Evolutionary conservation across 805 yeast species (phyloP).

Genomic region (Barnettozyma vustinii): DNA sequence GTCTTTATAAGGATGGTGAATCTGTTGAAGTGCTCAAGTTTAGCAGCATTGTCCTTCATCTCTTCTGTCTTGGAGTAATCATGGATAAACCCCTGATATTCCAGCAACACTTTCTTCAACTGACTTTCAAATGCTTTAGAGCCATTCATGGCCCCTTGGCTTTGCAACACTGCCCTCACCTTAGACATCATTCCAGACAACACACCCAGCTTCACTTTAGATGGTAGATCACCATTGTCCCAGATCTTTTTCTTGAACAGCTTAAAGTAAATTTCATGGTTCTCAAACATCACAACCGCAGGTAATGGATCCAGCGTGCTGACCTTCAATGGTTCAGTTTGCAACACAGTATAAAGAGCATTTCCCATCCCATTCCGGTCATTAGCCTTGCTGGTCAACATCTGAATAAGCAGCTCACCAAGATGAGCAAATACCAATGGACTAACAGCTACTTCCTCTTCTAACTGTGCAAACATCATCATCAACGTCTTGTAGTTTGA

Average conservation of each 20-base stretch:
- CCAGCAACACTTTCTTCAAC: not conserved
- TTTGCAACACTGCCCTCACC: not conserved
- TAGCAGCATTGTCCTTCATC: not conserved
- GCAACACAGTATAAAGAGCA: not conserved
- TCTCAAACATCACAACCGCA: not conserved
- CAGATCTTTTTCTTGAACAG: constrained; percentile 4
- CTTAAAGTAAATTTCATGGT: not conserved
- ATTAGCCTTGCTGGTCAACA: not conserved
- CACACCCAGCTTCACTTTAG: not conserved
- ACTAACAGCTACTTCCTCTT: not conserved
- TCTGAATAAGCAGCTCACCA: not conserved
- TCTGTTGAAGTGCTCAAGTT: constrained; percentile 15
- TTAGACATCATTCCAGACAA: constrained; percentile 7
- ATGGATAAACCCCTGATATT: constrained; percentile 4
- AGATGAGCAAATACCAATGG: not conserved
- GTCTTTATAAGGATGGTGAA: constrained; percentile 13
- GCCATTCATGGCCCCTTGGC: not conserved
- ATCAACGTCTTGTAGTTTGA: not conserved
- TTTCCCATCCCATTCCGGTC: not conserved
- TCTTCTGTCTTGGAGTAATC: constrained; percentile 4
- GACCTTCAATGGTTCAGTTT: constrained; percentile 5
- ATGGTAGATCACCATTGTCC: not conserved
- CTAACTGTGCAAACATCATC: not conserved
- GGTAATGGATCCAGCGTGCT: constrained; percentile 2
- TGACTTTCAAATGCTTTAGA: not conserved